A percentile compares a stretch with the other conserved stretches of the same genome.
Conservation (phyloP, 768 basidiomycete genomes). For the Trametes villosa region DNA sequence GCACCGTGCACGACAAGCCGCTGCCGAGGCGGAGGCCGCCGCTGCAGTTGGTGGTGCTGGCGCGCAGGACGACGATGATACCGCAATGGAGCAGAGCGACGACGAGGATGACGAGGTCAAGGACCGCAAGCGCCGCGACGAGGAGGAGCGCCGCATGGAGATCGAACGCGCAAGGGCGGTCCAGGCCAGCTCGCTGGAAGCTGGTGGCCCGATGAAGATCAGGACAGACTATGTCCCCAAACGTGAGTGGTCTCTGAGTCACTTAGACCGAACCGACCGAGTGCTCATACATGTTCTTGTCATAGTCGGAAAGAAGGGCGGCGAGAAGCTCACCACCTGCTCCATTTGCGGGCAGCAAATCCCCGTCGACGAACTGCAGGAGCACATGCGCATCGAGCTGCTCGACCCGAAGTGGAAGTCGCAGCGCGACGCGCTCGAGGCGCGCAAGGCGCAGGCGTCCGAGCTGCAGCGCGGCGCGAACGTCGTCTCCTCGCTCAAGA, state of each 20-base stretch:
- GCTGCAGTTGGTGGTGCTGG: constrained; percentile 75
- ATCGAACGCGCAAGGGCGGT: constrained; percentile 79
- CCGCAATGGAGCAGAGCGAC: constrained; percentile 82
- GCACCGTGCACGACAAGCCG: constrained; percentile 78
- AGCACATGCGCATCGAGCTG: constrained; percentile 98
- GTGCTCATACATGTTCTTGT: not conserved
- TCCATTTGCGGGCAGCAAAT: constrained; percentile 96
- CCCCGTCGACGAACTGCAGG: constrained; percentile 92
- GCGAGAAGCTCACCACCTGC: constrained; percentile 82
- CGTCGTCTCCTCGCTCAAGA: constrained; percentile 90
- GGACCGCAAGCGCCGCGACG: constrained; percentile 66
- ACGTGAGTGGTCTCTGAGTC: constrained; percentile 51
- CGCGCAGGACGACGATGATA: constrained; percentile 59
- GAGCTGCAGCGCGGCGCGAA: constrained; percentile 91
- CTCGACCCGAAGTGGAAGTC: constrained; percentile 99
- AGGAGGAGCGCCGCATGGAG: constrained; percentile 71
- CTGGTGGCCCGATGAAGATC: constrained; percentile 88
- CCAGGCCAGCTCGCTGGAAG: constrained; percentile 72
- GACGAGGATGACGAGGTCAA: constrained; percentile 71
- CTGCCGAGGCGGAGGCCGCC: constrained; percentile 83
- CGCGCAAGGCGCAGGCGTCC: constrained; percentile 86
- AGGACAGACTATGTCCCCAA: constrained; percentile 96
- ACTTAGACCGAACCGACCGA: constrained; percentile 7
- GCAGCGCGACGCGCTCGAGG: constrained; percentile 86
- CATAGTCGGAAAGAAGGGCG: constrained; percentile 71